Conservation (phyloP, 768 basidiomycete species). For the Suillus paluster region DNA sequence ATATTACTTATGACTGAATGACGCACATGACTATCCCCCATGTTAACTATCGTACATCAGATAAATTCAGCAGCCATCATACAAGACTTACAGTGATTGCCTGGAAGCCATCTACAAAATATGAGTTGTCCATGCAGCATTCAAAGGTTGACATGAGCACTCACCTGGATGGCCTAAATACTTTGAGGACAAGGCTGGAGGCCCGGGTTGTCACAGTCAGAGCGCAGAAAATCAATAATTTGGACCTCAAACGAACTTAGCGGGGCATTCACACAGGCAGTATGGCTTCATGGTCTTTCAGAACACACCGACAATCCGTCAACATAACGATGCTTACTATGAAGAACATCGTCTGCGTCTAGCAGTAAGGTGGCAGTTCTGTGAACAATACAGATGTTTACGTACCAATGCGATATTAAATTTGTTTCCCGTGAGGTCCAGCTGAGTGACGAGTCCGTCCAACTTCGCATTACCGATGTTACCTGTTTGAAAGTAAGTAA, state of each 20-base stretch:
- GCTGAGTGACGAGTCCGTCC: constrained; percentile 58
- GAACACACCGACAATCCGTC: background rate
- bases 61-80: constrained; percentile 3
- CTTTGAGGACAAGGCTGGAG: constrained; percentile 55
- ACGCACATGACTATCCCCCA: constrained; percentile 75
- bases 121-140: constrained; percentile 7
- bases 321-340: constrained; percentile 45
- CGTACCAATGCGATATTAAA: constrained; percentile 67
- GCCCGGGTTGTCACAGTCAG: background rate
- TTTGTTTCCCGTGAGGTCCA: constrained; percentile 56
- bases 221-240: background rate
- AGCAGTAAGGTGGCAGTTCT: background rate
- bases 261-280: constrained; percentile 59
- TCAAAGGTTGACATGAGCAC: constrained; percentile 14
- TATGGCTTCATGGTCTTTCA: constrained; percentile 11
- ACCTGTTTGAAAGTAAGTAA: background rate
- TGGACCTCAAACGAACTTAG: constrained; percentile 49
- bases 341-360: constrained; percentile 70
- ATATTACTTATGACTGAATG: no score
- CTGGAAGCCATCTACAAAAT: constrained; percentile 60
- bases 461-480: constrained; percentile 60
- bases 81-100: constrained; percentile 55
- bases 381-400: constrained; percentile 33
- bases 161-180: constrained; percentile 62
- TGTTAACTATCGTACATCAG: constrained; percentile 28